Evolutionary conservation across 495 filamentous ascomycete species (phyloP).

Genomic region (Haplographium delicatum): DNA sequence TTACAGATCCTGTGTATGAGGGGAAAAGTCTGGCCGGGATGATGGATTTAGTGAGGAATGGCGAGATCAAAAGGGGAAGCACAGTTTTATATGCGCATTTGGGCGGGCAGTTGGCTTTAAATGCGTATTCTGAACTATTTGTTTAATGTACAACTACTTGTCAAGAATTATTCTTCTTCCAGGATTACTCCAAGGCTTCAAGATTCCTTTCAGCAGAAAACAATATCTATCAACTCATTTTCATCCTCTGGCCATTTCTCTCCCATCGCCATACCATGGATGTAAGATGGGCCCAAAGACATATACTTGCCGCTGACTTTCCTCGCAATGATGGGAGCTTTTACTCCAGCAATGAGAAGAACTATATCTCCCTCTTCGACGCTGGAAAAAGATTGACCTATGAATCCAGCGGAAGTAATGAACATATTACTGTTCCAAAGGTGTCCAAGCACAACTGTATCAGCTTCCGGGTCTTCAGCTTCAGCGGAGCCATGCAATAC

Average conservation of each 20-base stretch:
- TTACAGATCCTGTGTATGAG: conserved; percentile 65
- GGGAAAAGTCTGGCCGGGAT: conserved; percentile 63
- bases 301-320: neutral
- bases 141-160: neutral
- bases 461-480: too few relatives aligned
- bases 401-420: neutral
- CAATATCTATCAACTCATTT: neutral
- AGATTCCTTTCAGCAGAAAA: conserved; percentile 7
- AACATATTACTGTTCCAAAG: too few relatives aligned
- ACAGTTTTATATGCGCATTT: conserved; percentile 62
- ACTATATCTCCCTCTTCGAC: conserved; percentile 2
- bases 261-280: conserved; percentile 6
- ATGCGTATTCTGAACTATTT: conserved; percentile 40
- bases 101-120: conserved; percentile 57
- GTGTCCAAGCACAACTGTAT: too few relatives aligned
- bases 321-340: conserved; percentile 1
- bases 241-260: conserved; percentile 4
- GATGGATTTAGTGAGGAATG: conserved; percentile 55
- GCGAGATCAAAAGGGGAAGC: conserved; percentile 44
- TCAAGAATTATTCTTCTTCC: too few relatives aligned
- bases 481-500: too few relatives aligned
- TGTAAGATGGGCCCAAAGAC: neutral
- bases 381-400: neutral
- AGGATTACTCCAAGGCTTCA: too few relatives aligned
- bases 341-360: conserved; percentile 2